Evolutionary conservation across 257 asterid genomes (phyloP).

Genomic region (Solanum sitiens): DNA sequence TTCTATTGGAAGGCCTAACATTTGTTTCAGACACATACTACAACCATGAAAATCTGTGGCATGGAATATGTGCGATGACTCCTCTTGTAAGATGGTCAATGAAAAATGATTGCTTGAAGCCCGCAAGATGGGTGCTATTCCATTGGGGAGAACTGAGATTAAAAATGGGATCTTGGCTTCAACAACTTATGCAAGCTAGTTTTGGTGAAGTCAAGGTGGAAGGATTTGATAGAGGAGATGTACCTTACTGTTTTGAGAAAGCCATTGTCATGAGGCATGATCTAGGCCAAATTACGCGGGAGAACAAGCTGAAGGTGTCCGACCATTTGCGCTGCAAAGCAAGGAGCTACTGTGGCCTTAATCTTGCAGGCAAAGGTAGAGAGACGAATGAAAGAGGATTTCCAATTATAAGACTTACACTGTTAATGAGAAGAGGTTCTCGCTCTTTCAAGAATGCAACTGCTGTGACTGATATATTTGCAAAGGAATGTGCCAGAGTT

Average conservation of each 20-base stretch:
- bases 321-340: slow-evolving; percentile 22
- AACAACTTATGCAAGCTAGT: slow-evolving; percentile 3
- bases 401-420: slow-evolving; percentile 15
- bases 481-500: slow-evolving; percentile 1
- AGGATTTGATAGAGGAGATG: slow-evolving; percentile 11
- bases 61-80: slow-evolving; percentile 18
- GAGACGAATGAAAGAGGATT: slow-evolving; percentile 9
- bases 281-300: slow-evolving; percentile 7
- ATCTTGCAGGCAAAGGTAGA: neutral
- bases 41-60: slow-evolving; percentile 23
- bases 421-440: slow-evolving; percentile 20
- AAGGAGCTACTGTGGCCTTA: slow-evolving; percentile 14
- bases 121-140: slow-evolving; percentile 25
- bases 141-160: slow-evolving; percentile 24
- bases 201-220: slow-evolving; percentile 18
- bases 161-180: slow-evolving; percentile 22
- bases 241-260: slow-evolving; percentile 30
- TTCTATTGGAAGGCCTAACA: slow-evolving; percentile 20
- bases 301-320: slow-evolving; percentile 10
- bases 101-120: slow-evolving; percentile 19
- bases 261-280: slow-evolving; percentile 28
- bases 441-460: slow-evolving; percentile 25
- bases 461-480: slow-evolving; percentile 15
- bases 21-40: slow-evolving; percentile 24
- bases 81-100: slow-evolving; percentile 31